These are phyloP conservation scores for Mrakia blollopis DNA, from an alignment of 768 basidiomycete species.

Conservation along the genomic window DNA sequence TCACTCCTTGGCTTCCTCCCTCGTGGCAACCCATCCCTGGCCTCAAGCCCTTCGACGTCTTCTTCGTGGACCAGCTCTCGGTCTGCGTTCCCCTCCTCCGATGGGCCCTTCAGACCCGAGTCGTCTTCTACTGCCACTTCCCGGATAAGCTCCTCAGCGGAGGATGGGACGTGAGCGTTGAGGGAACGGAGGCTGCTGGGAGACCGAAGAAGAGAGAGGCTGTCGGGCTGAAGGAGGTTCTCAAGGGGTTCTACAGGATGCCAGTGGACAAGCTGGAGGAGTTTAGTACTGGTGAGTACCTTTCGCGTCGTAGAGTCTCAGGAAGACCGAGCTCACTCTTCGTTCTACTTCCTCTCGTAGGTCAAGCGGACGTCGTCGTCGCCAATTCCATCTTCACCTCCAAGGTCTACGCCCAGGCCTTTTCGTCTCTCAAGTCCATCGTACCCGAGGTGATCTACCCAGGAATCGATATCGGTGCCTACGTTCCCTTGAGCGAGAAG, in stretches of 20 bases:
- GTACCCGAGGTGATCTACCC: constrained; percentile 84
- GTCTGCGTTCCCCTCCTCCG: constrained; percentile 83
- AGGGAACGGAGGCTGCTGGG: constrained; percentile 49
- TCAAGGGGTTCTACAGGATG: constrained; percentile 73
- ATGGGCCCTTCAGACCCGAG: constrained; percentile 60
- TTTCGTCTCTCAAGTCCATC: constrained; percentile 57
- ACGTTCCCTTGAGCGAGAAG: constrained; percentile 46
- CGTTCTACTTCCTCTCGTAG: constrained; percentile 46
- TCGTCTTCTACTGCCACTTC: constrained; percentile 97
- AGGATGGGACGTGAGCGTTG: constrained; percentile 39
- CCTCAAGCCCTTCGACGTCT: constrained; percentile 58
- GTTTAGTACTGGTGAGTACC: constrained; percentile 67
- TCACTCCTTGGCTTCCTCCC: constrained; percentile 34
- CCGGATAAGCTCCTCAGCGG: constrained; percentile 78
- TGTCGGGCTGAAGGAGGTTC: constrained; percentile 37
- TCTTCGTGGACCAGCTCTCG: constrained; percentile 91
- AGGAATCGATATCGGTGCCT: constrained; percentile 77
- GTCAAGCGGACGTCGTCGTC: constrained; percentile 81
- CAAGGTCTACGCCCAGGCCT: constrained; percentile 69
- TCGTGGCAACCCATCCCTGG: constrained; percentile 15
- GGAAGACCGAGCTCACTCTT: not conserved
- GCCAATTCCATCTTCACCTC: constrained; percentile 89
- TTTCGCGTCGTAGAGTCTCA: constrained; percentile 11
- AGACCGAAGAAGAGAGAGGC: constrained; percentile 26
- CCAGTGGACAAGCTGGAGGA: constrained; percentile 92